Evolutionary conservation across 371 early-diverging fungal species (phyloP).

Genomic region (Mucor racemosus): DNA sequence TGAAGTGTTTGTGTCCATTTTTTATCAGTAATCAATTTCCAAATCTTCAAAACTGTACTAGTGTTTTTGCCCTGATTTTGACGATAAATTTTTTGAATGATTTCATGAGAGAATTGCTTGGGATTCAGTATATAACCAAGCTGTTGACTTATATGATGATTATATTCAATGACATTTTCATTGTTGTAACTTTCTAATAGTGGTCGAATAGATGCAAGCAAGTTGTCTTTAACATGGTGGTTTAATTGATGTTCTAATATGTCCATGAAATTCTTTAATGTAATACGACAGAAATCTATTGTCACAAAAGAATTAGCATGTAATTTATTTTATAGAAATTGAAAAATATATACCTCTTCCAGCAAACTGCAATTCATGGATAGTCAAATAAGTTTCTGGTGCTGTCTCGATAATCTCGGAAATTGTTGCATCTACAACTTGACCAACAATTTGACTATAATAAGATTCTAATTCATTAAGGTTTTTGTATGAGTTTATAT

Average conservation of each 20-base stretch:
- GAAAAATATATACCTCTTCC: conserved; percentile 17
- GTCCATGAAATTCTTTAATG: conserved; percentile 26
- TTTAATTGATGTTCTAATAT: conserved; percentile 33
- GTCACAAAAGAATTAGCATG: neutral
- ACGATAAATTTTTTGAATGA: conserved; percentile 22
- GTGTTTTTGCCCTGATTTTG: neutral
- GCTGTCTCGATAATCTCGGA: conserved; percentile 20
- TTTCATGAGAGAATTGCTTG: conserved; percentile 26
- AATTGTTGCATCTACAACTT: conserved; percentile 12
- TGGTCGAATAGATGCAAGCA: conserved; percentile 36
- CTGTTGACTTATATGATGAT: conserved; percentile 33
- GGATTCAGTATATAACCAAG: conserved; percentile 31
- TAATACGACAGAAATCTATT: conserved; percentile 27
- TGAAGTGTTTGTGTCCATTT: conserved; percentile 8
- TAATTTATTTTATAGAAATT: neutral
- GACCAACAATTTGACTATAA: conserved; percentile 12
- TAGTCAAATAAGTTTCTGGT: conserved; percentile 26
- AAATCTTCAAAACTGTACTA: conserved; percentile 3
- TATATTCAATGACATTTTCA: conserved; percentile 13
- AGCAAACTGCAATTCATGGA: conserved; percentile 28
- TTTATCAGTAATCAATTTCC: conserved; percentile 1
- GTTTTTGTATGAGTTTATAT: neutral
- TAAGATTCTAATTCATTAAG: conserved; percentile 9
- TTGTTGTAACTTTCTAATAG: conserved; percentile 30
- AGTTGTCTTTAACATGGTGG: conserved; percentile 21